phyloP scores from a whole-genome alignment of 2,329 filamentous ascomycete genomes.

The Ascochyta rabiei region DNA sequence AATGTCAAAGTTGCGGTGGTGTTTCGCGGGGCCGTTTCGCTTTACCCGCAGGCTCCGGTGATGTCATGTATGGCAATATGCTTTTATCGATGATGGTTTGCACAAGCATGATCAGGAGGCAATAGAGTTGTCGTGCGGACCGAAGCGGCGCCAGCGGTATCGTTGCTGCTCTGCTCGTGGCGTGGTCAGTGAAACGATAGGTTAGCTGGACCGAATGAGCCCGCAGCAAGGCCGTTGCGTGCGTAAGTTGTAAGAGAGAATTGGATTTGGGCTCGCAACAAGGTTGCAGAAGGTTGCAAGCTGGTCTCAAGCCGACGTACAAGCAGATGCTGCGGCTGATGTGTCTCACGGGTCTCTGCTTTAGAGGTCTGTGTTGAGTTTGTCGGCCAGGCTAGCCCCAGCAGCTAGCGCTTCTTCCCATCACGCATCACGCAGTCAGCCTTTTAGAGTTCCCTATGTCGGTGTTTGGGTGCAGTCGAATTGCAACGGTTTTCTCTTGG shows the following conservation, averaged over 20 bases:
- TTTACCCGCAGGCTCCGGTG: conserved; percentile 5
- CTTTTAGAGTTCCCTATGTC: conserved; percentile 8
- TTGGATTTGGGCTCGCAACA: neutral
- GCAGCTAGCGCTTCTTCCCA: conserved; percentile 9
- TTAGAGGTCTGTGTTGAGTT: conserved; percentile 4
- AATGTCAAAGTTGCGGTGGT: neutral
- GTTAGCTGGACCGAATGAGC: conserved; percentile 2
- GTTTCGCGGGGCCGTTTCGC: conserved; percentile 5
- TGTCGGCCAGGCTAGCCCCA: conserved; percentile 1
- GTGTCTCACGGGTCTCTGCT: conserved; percentile 1
- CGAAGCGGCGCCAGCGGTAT: neutral
- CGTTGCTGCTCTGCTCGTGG: neutral
- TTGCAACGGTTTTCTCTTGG: conserved; percentile 11
- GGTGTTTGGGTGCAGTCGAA: neutral
- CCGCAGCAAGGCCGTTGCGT: conserved; percentile 7
- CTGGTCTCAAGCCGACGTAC: conserved; percentile 1
- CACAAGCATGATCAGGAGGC: neutral
- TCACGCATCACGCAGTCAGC: conserved; percentile 9
- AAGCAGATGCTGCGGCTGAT: conserved; percentile 2
- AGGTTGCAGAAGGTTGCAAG: conserved; percentile 10
- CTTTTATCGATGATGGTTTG: neutral
- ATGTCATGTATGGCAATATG: conserved; percentile 10
- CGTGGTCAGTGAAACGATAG: conserved; percentile 2
- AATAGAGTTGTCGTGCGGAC: conserved; percentile 3
- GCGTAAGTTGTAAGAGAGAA: neutral